Conservation (phyloP, 257 asterid genomes). For the Fraxinus excelsior region DNA sequence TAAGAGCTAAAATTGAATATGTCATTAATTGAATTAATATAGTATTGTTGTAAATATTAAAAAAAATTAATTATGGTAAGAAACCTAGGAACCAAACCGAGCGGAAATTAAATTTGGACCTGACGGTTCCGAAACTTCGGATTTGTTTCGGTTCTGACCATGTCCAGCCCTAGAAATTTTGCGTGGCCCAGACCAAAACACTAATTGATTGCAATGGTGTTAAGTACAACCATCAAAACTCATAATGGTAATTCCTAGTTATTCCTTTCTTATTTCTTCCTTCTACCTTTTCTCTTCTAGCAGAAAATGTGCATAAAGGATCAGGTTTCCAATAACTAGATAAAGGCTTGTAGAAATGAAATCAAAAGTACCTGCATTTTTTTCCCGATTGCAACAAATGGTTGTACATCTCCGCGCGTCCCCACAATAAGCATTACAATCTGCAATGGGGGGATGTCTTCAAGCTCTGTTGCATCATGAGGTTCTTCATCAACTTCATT, state of each 20-base stretch:
- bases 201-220: background rate
- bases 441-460: constrained; percentile 76
- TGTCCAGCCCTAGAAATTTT: too few relatives aligned
- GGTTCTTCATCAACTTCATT: constrained; percentile 60
- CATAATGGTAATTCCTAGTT: background rate
- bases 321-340: background rate
- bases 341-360: background rate
- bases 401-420: constrained; percentile 98
- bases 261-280: background rate
- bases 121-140: too few relatives aligned
- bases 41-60: too few relatives aligned
- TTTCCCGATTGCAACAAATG: constrained; percentile 94
- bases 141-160: too few relatives aligned
- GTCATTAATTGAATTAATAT: too few relatives aligned
- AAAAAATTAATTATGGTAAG: too few relatives aligned
- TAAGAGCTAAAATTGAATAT: too few relatives aligned
- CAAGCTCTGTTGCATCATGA: constrained; percentile 65
- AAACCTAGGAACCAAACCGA: too few relatives aligned
- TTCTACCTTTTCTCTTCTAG: background rate
- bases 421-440: constrained; percentile 95
- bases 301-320: background rate
- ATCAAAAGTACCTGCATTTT: constrained; percentile 59
- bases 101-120: too few relatives aligned
- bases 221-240: background rate
- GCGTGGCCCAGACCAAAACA: background rate